These are phyloP conservation scores for Nidularia pulvinata DNA, from an alignment of 768 basidiomycete genomes.

Conservation along the genomic window DNA sequence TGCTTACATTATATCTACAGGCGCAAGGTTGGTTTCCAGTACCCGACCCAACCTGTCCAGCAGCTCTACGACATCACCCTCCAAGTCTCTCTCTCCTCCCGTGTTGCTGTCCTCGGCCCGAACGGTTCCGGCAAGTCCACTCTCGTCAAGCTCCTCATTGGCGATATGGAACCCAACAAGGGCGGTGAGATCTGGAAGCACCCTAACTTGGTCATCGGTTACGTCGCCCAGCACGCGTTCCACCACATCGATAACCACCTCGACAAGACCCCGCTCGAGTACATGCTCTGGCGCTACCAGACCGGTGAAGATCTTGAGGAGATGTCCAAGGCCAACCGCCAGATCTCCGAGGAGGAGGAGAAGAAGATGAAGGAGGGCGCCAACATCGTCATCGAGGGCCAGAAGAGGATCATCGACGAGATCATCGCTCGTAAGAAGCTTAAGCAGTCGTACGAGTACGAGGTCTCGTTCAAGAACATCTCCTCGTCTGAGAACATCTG, in stretches of 20 bases:
- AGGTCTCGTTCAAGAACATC: conserved; percentile 93
- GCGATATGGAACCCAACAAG: conserved; percentile 95
- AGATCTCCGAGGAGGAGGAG: conserved; percentile 84
- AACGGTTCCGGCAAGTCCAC: conserved; percentile 99
- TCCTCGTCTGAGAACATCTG: conserved; percentile 99
- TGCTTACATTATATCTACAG: too few species aligned
- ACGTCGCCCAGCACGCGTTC: conserved; percentile 99
- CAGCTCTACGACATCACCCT: conserved; percentile 95
- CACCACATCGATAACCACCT: conserved; percentile 99
- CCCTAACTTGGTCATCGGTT: conserved; percentile 99
- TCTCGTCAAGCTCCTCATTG: conserved; percentile 95
- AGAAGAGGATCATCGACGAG: conserved; percentile 95
- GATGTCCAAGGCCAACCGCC: conserved; percentile 88
- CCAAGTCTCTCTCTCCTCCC: conserved; percentile 96
- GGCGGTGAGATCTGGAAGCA: conserved; percentile 99
- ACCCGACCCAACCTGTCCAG: conserved; percentile 82
- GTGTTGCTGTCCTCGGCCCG: conserved; percentile 97
- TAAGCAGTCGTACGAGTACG: conserved; percentile 99
- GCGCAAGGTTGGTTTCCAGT: conserved; percentile 90
- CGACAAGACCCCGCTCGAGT: conserved; percentile 98
- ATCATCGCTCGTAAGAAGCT: conserved; percentile 92
- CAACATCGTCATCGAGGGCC: conserved; percentile 84
- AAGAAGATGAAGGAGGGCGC: conserved; percentile 98
- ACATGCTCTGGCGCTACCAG: conserved; percentile 99
- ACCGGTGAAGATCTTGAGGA: conserved; percentile 99